Conservation (phyloP, 2,329 filamentous ascomycete species). For the Colletotrichum tabaci region DNA sequence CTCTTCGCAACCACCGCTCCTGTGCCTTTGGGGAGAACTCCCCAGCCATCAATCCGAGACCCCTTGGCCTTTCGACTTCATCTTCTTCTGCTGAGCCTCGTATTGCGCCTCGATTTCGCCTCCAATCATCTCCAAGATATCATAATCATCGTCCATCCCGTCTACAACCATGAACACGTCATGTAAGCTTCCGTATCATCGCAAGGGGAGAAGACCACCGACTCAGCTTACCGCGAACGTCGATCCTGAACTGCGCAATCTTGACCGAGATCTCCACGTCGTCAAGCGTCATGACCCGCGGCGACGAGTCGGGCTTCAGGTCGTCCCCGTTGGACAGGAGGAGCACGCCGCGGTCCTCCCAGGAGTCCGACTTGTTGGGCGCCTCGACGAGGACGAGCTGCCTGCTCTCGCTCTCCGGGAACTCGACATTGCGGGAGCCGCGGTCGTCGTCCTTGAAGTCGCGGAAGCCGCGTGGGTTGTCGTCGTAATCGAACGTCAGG, state of each 20-base stretch:
- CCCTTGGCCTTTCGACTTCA: not conserved
- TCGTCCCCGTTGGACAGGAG: not conserved
- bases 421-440: constrained; percentile 6
- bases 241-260: constrained; percentile 6
- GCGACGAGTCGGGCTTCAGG: not conserved
- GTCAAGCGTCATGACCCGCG: not conserved
- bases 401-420: not conserved
- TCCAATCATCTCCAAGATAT: not conserved
- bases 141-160: constrained; percentile 2
- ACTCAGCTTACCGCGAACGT: constrained; percentile 2
- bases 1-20: too few relatives aligned
- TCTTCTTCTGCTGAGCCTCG: not conserved
- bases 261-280: not conserved
- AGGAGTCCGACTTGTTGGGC: not conserved
- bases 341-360: constrained; percentile 2
- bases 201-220: too few relatives aligned
- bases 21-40: not conserved
- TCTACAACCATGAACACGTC: not conserved
- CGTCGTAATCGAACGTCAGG: constrained; percentile 19
- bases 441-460: constrained; percentile 10
- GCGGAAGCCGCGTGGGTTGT: constrained; percentile 15
- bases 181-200: not conserved
- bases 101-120: not conserved
- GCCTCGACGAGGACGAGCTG: not conserved
- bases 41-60: not conserved